phyloP scores from a whole-genome alignment of 2,329 filamentous ascomycete genomes.

The Tolypocladium endophyticum region DNA sequence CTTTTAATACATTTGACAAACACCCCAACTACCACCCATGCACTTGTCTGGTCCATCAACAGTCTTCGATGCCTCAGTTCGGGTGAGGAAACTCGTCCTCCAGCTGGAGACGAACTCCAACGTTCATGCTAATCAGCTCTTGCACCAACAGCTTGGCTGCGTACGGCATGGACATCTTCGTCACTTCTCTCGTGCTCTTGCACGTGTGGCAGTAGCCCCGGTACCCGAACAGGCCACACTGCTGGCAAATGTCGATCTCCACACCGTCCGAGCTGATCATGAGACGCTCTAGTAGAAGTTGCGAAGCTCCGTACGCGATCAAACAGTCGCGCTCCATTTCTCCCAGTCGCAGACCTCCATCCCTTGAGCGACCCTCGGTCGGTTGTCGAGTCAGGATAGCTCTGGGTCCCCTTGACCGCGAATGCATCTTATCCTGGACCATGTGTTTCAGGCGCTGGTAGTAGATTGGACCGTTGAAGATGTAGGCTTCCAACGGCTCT shows the following conservation, averaged over 20 bases:
- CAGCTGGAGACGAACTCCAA: conserved; percentile 82
- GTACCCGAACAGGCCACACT: conserved; percentile 91
- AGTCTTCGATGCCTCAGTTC: conserved; percentile 13
- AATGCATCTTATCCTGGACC: conserved; percentile 99
- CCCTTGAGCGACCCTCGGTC: conserved; percentile 86
- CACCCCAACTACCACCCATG: background rate
- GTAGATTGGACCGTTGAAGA: conserved; percentile 98
- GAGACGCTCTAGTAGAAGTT: conserved; percentile 81
- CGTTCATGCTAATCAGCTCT: conserved; percentile 96
- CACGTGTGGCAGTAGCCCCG: conserved; percentile 92
- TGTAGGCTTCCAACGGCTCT: conserved; percentile 86
- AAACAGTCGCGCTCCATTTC: conserved; percentile 99
- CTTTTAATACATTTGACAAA: background rate
- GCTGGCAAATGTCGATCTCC: conserved; percentile 86
- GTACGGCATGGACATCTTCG: conserved; percentile 94
- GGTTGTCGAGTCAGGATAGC: conserved; percentile 92
- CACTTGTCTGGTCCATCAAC: background rate
- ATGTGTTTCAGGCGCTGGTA: conserved; percentile 99
- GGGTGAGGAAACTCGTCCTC: conserved; percentile 85
- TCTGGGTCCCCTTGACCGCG: conserved; percentile 76
- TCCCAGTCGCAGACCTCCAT: conserved; percentile 84
- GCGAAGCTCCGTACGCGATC: conserved; percentile 91
- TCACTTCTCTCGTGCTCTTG: conserved; percentile 71
- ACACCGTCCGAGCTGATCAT: conserved; percentile 93
- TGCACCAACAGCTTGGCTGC: conserved; percentile 93